These are phyloP conservation scores for Dysphania ambrosioides DNA, from an alignment of 148 eudicot genomes.

Conservation along the genomic window DNA sequence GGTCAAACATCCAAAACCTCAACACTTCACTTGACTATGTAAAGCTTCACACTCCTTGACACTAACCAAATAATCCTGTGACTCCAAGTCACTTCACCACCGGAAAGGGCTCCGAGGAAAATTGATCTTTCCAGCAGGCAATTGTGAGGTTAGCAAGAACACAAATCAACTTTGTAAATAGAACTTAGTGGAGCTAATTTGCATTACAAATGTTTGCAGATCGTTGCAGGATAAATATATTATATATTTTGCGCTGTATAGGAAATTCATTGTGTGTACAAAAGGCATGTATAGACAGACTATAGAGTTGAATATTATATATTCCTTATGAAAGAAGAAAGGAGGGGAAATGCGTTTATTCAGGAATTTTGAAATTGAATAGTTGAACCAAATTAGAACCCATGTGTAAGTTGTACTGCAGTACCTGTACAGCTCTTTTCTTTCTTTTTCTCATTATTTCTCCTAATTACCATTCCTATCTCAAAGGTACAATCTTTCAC, in stretches of 20 bases:
- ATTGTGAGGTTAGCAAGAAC: slow-evolving; percentile 2
- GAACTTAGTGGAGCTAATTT: slow-evolving; percentile 11
- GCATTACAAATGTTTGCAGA: background rate
- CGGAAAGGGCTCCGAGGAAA: background rate
- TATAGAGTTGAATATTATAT: background rate
- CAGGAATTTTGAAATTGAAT: background rate
- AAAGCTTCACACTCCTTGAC: slow-evolving; percentile 60
- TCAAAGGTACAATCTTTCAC: no score
- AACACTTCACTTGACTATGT: slow-evolving; percentile 47
- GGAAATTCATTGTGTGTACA: slow-evolving; percentile 9
- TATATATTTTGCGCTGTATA: background rate
- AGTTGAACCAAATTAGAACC: background rate
- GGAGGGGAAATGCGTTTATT: no score
- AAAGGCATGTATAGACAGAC: slow-evolving; percentile 24
- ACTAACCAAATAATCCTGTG: background rate
- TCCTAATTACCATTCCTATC: no score
- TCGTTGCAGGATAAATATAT: background rate
- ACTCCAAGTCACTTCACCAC: background rate
- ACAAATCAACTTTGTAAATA: slow-evolving; percentile 19
- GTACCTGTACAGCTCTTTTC: background rate
- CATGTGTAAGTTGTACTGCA: background rate
- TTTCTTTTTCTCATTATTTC: background rate
- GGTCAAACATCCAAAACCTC: slow-evolving; percentile 54
- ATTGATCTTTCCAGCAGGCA: background rate
- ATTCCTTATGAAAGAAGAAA: background rate